Conservation (phyloP, 2,329 filamentous ascomycete species). For the Trichoderma polysporum region DNA sequence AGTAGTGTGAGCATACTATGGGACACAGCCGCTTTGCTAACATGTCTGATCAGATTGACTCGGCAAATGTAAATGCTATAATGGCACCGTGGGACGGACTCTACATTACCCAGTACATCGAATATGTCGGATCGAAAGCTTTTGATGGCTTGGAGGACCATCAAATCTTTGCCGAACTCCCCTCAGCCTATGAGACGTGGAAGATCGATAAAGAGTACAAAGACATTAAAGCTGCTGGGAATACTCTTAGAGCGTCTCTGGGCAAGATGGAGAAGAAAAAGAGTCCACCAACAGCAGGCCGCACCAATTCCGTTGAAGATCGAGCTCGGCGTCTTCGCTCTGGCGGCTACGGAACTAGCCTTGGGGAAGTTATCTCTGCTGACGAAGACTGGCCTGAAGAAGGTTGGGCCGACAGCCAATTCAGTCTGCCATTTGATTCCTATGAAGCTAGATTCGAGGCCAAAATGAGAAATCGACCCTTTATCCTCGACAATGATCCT, state of each 20-base stretch:
- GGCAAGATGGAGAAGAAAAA: background rate
- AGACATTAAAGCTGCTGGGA: background rate
- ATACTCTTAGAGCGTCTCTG: background rate
- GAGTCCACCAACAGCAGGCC: background rate
- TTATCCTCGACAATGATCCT: background rate
- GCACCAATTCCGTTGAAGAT: too few relatives aligned
- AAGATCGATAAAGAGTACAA: slow-evolving; percentile 1
- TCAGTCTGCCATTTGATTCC: too few relatives aligned
- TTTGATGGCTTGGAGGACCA: too few relatives aligned
- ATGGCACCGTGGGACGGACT: background rate
- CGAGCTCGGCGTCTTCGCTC: background rate
- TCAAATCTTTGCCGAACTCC: background rate
- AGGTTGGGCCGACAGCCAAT: background rate
- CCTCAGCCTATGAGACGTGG: background rate
- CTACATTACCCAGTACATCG: background rate
- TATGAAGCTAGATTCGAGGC: background rate
- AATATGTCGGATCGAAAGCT: background rate
- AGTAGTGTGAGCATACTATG: background rate
- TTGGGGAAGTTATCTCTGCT: slow-evolving; percentile 6
- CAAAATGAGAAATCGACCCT: background rate
- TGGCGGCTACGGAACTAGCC: background rate
- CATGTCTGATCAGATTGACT: background rate
- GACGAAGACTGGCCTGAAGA: slow-evolving; percentile 8
- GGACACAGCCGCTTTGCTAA: background rate
- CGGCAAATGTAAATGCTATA: background rate